These are phyloP conservation scores for Aspergillus japonicus DNA, from an alignment of 2,329 filamentous ascomycete genomes.

Conservation along the genomic window DNA sequence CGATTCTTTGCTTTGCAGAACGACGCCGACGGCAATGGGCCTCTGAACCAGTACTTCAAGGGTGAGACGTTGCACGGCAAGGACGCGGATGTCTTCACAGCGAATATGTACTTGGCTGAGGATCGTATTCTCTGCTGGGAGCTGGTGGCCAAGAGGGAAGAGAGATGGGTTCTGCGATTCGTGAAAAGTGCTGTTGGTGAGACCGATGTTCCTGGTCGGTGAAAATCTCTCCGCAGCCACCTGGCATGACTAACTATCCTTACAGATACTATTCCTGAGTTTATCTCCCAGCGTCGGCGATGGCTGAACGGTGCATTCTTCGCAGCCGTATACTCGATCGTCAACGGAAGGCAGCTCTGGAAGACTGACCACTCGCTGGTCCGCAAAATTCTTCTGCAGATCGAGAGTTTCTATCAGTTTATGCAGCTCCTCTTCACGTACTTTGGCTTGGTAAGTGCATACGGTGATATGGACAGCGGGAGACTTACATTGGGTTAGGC, in stretches of 20 bases:
- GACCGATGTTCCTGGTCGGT: constrained; percentile 87
- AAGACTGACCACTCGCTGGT: constrained; percentile 83
- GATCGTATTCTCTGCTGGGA: constrained; percentile 99
- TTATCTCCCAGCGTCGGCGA: constrained; percentile 90
- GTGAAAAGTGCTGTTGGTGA: constrained; percentile 96
- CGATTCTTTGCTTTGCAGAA: constrained; percentile 95
- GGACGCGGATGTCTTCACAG: constrained; percentile 94
- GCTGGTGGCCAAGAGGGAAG: constrained; percentile 88
- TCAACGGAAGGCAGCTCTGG: constrained; percentile 94
- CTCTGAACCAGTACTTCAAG: constrained; percentile 98
- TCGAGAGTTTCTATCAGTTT: constrained; percentile 95
- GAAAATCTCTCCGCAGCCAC: not conserved
- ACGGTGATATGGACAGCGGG: not conserved
- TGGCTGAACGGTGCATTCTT: constrained; percentile 99
- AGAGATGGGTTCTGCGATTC: constrained; percentile 97
- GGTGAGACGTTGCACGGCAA: constrained; percentile 95
- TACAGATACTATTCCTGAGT: constrained; percentile 87
- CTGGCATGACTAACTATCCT: constrained; percentile 1
- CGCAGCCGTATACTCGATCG: constrained; percentile 92
- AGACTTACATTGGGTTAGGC: constrained; percentile 48
- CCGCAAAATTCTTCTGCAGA: constrained; percentile 86
- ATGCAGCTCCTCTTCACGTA: constrained; percentile 92
- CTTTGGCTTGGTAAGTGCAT: constrained; percentile 69
- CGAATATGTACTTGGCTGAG: constrained; percentile 98
- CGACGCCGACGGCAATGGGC: constrained; percentile 91